Evolutionary conservation across 1,284 basidiomycete genomes (phyloP).

Genomic region (Heterobasidion annosum): DNA sequence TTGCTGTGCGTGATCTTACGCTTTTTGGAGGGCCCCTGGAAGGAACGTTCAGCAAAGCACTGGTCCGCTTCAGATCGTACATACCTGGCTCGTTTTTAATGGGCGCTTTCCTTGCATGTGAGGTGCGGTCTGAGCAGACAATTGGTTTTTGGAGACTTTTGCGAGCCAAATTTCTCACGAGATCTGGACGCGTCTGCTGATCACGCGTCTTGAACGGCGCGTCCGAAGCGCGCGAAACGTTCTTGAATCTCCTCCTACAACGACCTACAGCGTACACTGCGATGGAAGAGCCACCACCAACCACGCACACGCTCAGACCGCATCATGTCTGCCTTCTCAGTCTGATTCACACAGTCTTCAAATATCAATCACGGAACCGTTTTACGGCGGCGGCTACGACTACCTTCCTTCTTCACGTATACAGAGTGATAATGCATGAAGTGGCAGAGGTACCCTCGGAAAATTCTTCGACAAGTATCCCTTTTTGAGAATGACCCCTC

Average conservation of each 20-base stretch:
- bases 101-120: neutral
- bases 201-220: too few species aligned
- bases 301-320: slow-evolving; percentile 54
- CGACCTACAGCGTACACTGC: neutral
- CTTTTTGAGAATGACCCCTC: too few species aligned
- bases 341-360: slow-evolving; percentile 50
- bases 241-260: too few species aligned
- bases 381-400: slow-evolving; percentile 31
- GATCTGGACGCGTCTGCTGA: too few species aligned
- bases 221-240: too few species aligned
- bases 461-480: too few species aligned
- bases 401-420: slow-evolving; percentile 51
- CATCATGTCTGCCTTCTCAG: slow-evolving; percentile 65
- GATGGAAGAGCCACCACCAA: slow-evolving; percentile 36
- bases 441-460: slow-evolving; percentile 15
- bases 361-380: slow-evolving; percentile 32
- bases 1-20: slow-evolving; percentile 22
- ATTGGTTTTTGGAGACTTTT: neutral
- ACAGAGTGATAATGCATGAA: slow-evolving; percentile 44
- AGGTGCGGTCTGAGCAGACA: neutral
- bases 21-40: slow-evolving; percentile 25
- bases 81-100: slow-evolving; percentile 5
- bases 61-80: too few species aligned
- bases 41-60: neutral
- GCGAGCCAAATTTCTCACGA: too few species aligned